Conservation (phyloP, 306 rosid species). For the Macrotyloma uniflorum region DNA sequence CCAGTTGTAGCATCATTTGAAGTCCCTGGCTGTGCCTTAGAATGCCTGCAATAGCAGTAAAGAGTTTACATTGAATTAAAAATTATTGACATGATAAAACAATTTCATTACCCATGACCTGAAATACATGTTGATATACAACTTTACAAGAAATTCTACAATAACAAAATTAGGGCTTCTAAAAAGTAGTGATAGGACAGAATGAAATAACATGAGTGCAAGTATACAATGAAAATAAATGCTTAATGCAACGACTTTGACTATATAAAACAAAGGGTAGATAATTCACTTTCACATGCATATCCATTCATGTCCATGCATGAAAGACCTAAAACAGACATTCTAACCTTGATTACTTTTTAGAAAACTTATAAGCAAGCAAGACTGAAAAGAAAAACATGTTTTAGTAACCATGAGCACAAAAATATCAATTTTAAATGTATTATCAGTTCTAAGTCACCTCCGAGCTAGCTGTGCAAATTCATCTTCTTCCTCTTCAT, state of each 20-base stretch:
- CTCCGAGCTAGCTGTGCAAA: conserved; percentile 97
- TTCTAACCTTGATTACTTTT: background rate
- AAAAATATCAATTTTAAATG: conserved; percentile 2
- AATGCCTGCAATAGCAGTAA: conserved; percentile 68
- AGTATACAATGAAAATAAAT: background rate
- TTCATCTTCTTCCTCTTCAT: conserved; percentile 87
- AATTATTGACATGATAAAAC: background rate
- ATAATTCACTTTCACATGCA: conserved; percentile 12
- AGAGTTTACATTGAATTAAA: conserved; percentile 33
- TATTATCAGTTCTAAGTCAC: conserved; percentile 42
- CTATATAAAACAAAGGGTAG: background rate
- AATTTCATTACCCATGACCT: background rate
- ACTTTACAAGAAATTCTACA: conserved; percentile 4
- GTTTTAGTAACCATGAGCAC: conserved; percentile 7
- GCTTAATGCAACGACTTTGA: conserved; percentile 16
- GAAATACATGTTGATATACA: conserved; percentile 5
- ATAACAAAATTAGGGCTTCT: background rate
- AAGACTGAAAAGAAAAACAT: conserved; percentile 11
- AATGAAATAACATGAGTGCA: background rate
- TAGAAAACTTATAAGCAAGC: background rate
- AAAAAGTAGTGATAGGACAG: conserved; percentile 10
- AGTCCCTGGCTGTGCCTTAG: conserved; percentile 53
- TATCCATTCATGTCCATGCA: background rate
- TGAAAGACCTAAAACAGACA: background rate
- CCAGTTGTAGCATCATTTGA: conserved; percentile 50